These are phyloP conservation scores for Globisporangium perplexum DNA, from an alignment of 352 stramenopile genomes.

Conservation along the genomic window DNA sequence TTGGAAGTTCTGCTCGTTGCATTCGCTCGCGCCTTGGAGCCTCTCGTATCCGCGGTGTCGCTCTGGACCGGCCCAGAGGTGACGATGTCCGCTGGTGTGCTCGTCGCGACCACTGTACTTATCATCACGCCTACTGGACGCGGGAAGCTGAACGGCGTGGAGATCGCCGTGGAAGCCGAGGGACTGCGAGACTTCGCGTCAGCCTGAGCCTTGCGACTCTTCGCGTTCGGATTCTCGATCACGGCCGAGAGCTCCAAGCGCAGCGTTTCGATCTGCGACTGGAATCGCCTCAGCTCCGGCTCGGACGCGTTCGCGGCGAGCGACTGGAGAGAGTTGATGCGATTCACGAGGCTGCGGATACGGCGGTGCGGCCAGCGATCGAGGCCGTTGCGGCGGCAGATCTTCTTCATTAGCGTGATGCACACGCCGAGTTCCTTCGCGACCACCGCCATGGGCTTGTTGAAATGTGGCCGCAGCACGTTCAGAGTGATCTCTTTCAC, in stretches of 20 bases:
- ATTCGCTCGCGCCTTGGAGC: neutral
- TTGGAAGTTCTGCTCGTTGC: neutral
- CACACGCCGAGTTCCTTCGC: conserved; percentile 80
- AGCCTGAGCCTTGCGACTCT: conserved; percentile 70
- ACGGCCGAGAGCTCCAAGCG: conserved; percentile 67
- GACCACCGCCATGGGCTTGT: conserved; percentile 80
- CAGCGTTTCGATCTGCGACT: conserved; percentile 50
- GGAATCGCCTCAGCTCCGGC: conserved; percentile 55
- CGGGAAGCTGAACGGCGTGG: neutral
- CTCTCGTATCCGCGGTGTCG: neutral
- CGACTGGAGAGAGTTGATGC: conserved; percentile 71
- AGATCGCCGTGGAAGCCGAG: conserved; percentile 1
- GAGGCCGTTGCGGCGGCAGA: conserved; percentile 77
- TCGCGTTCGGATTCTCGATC: conserved; percentile 83
- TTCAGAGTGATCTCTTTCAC: conserved; percentile 80
- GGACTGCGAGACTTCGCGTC: conserved; percentile 43
- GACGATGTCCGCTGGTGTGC: neutral
- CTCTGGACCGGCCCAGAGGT: neutral
- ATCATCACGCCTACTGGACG: neutral
- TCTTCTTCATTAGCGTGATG: conserved; percentile 88
- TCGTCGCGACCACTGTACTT: neutral
- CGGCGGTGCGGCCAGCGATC: conserved; percentile 76
- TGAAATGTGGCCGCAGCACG: conserved; percentile 76
- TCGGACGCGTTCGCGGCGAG: conserved; percentile 41
- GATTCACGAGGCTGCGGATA: conserved; percentile 79